These are phyloP conservation scores for Dendrocalamus latiflorus DNA, from an alignment of 202 grass and related monocot species.

Conservation along the genomic window DNA sequence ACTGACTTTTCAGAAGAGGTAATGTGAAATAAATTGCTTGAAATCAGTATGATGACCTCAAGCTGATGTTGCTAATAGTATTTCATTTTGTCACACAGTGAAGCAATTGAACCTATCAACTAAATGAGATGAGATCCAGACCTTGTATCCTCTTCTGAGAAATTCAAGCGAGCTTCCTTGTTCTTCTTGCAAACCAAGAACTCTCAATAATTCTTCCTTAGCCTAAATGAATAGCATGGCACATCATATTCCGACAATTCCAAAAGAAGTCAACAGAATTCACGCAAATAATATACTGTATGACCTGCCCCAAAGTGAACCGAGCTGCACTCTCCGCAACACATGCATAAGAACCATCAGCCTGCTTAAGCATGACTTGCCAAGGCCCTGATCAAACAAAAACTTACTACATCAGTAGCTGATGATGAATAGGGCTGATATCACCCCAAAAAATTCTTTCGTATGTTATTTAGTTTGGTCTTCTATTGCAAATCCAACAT, in stretches of 20 bases:
- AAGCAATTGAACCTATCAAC: not conserved
- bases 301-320: slow-evolving; percentile 91
- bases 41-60: not conserved
- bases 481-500: not conserved
- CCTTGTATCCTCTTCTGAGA: slow-evolving; percentile 97
- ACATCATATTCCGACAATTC: not conserved
- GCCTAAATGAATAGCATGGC: slow-evolving; percentile 38
- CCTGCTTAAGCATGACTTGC: slow-evolving; percentile 96
- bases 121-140: slow-evolving; percentile 20
- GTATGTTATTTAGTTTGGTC: not conserved
- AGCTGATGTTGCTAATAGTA: not conserved
- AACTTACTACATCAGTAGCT: not conserved
- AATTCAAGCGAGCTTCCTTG: slow-evolving; percentile 89
- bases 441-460: not conserved
- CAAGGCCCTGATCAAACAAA: slow-evolving; percentile 68
- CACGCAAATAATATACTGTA: not conserved
- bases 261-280: not conserved
- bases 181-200: slow-evolving; percentile 95
- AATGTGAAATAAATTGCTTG: not conserved
- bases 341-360: slow-evolving; percentile 86
- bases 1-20: not conserved
- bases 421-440: not conserved
- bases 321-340: slow-evolving; percentile 84
- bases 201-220: slow-evolving; percentile 87
- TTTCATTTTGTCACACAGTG: not conserved